Evolutionary conservation across 768 basidiomycete species (phyloP), one percentile per base, ranked within the genome.

Genomic region (Pleurotus salmoneostramineus): DNA sequence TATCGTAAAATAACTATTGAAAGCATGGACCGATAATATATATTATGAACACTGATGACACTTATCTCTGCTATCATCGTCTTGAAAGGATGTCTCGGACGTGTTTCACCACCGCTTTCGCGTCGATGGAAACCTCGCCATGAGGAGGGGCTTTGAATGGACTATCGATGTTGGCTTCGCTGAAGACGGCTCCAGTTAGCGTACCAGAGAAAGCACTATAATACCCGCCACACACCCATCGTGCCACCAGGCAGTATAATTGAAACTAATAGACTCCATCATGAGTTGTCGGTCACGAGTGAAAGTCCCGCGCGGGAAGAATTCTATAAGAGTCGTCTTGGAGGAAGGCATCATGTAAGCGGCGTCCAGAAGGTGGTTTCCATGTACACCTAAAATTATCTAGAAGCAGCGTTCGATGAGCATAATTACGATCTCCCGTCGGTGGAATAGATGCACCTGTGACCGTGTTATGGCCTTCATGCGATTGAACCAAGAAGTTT

Each of bases 281-380:
- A 86, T 78, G 50, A 83, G 70, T 64, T 87, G 82, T 58, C 80
- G 78, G 63, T 91, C 87, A 49, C 78, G 80, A 27, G 78, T 75
- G 68, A 89, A 92, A 15, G 78, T 78, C n/a, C 80, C 81, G 2
- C 78, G 73, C 15, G 84, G 87, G 71, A 89, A 92, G 64, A 93
- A 77, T 71, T 95, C 92, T 73, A 93, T 82, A 36, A 93, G 74
- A 3, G 85, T 84, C 17, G 88, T 77, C 27, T 79, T 74, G 12
- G 76, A 63, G 27, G 83, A 80, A 4, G 80, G 81, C 58, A 80
- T 82, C 82, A 93, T 84, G 73, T 85, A 92, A 12, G 88, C 69
- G 56, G 82, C 70, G 66, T 93, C 89, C 61, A 88, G 75, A 32
- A 92, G 77, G 60, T 85, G 81, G 52, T 74, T 65, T 3, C 87